Base-by-base conservation (phyloP, 148 eudicot species). In the Suaeda aralocaspica region DNA sequence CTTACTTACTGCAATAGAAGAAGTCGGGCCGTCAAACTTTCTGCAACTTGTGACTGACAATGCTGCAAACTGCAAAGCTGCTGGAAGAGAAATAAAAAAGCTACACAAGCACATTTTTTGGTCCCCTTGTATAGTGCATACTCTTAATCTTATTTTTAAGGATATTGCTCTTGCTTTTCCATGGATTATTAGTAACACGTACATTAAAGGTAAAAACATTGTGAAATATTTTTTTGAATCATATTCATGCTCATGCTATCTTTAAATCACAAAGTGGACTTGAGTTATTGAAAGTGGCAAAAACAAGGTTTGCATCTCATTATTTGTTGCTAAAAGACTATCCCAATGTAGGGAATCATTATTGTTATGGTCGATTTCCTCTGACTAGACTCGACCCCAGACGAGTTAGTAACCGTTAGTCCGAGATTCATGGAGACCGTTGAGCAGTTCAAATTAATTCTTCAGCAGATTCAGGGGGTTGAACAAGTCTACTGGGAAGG, bases 261-360 rank as follows among this genome's bases (percentile, higher is more conserved):
- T 77, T 77, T 34, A 59, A 59, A 56, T 22, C 46, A 11, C 28
- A 53, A 19, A 72, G 64, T 6, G 65, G 55, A 8, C 21, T 76
- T n/a, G 66, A 76, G n/a, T 14, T 80, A 2, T 44, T 76, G 4
- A 64, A 72, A 36, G 83, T 80, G 1, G 80, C 74, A 2, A 76
- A 71, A 14, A 79, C 75, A 14, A 31, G 79, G 36, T 80, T 80
- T 60, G 77, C 70, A 0, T 75, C 75, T 1, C 78, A 75, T 42
- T 71, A 66, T 26, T 48, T 70, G 2, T 9, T 74, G 16, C 59
- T 75, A 51, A 74, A 30, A 45, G 67, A 34, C 9, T 77, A 21
- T 7, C 46, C 5, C 21, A 52, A n/a, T 69, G 67, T 76, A 39
- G 64, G 30, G 70, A 60, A 39, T 75, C 73, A 0, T 45, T 1